Percentiles rank a stretch among this genome's conserved stretches.
Evolutionary conservation across 2,329 filamentous ascomycete genomes (phyloP).

Genomic region (Colletotrichum sp.): DNA sequence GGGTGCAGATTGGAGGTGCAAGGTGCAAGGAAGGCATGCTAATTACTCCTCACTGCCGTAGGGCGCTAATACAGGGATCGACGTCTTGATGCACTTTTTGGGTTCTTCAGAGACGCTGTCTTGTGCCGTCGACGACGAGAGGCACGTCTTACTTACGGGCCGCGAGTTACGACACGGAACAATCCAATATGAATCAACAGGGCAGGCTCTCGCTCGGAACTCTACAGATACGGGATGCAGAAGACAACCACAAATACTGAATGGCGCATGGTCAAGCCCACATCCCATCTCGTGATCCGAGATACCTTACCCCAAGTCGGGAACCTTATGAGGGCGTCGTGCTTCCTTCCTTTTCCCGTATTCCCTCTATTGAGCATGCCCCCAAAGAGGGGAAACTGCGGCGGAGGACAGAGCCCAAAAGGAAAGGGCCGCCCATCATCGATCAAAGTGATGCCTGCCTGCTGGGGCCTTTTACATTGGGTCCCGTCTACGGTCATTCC

Average conservation of each 20-base stretch:
- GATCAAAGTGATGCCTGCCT: not conserved
- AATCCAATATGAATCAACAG: not conserved
- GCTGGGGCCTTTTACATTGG: not conserved
- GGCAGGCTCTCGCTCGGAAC: not conserved
- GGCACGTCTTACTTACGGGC: not conserved
- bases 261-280: not conserved
- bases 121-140: slow-evolving; percentile 2
- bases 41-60: slow-evolving; percentile 14
- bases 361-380: not conserved
- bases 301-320: not conserved
- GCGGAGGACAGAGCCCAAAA: not conserved
- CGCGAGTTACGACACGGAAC: not conserved
- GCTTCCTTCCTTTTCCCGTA: not conserved
- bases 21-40: not conserved
- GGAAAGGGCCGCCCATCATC: not conserved
- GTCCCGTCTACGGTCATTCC: not conserved
- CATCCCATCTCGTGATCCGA: not conserved
- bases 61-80: slow-evolving; percentile 15
- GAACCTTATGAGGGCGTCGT: not conserved
- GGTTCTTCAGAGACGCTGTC: slow-evolving; percentile 21
- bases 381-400: not conserved
- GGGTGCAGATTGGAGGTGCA: not conserved
- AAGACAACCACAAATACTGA: not conserved
- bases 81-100: slow-evolving; percentile 13
- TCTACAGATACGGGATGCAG: not conserved